Base-by-base conservation (phyloP, 2,329 filamentous ascomycete species). In the Penicillium hesseltinei region DNA sequence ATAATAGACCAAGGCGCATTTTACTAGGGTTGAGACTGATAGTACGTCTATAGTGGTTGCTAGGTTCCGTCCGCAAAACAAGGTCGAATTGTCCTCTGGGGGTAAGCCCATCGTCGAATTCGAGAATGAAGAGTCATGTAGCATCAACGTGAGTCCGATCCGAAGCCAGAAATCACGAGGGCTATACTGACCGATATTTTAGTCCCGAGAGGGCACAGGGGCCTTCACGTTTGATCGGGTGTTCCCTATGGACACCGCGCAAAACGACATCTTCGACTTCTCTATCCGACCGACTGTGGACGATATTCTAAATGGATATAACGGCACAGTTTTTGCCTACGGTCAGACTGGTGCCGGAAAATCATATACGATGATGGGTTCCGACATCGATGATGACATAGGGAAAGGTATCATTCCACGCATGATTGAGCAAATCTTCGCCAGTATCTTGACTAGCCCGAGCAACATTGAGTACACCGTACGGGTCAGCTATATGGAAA, bases 321-420 rank as follows among this genome's bases (percentile, higher is more conserved):
- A 99, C 80, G 94, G 93, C 73, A 97, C 93, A 15, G 93, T 99
- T 66, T 97, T 99, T 70, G 94, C 94, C 62, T 99, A 99, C 75
- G 94, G 94, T 65, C 94, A 97, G 82, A 99, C 94, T 0, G 94
- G 94, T 76, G 92, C 93, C 13, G 94, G 94, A 81, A 99, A 99
- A 82, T 97, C 94, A 23, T 97, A 96, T 75, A 97, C 94, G 52
- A 99, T 99, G 94, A 96, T 95, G 91, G 91, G 90, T 60, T 89
- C 89, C 50, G 92, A 93, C 76, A 97, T 99, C 78, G 91, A 95
- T 71, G 91, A 97, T 75, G 87, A 90, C 3, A 84, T 88, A 35
- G 88, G 88, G 64, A 91, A 92, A 74, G 94, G 94, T 82, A 92
- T 99, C 62, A 97, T 97, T 67, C 94, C 94, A 50, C 89, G 94